A percentile compares a stretch with the other conserved stretches of the same genome.
Conservation (phyloP, 192 early-diverging fungal genomes). For the Obelidium mucronatum region DNA sequence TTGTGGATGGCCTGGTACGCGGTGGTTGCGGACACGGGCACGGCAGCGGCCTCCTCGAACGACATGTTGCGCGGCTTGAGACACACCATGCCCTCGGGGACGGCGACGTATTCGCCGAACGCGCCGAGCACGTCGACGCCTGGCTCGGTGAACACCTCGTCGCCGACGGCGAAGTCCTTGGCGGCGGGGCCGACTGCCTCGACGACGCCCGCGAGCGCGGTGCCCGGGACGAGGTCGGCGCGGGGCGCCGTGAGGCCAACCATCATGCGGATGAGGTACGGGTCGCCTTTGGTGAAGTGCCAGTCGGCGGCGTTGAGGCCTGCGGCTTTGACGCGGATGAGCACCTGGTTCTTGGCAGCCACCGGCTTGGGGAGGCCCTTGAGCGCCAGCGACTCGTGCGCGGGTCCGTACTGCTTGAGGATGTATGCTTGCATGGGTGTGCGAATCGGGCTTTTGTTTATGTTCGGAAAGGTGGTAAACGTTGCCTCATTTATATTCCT, state of each 20-base stretch:
- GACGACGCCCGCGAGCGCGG: not conserved
- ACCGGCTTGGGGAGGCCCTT: not conserved
- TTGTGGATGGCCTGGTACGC: conserved; percentile 80
- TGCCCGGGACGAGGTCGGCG: not conserved
- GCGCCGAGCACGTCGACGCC: not conserved
- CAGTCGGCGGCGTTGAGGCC: not conserved
- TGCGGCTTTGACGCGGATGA: not conserved
- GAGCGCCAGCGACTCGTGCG: not conserved
- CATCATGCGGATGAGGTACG: not conserved
- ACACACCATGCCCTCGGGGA: not conserved
- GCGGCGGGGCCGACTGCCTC: not conserved
- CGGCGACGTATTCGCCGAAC: not conserved
- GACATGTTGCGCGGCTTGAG: conserved; percentile 60
- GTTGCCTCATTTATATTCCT: too few relatives aligned
- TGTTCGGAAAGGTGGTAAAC: too few relatives aligned
- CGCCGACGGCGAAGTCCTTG: not conserved
- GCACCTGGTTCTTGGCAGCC: not conserved
- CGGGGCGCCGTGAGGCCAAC: not conserved
- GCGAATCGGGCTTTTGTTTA: too few relatives aligned
- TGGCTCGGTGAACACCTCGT: not conserved
- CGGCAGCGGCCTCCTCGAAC: conserved; percentile 82
- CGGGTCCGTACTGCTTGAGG: not conserved
- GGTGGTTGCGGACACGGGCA: conserved; percentile 80
- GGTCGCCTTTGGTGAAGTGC: not conserved
- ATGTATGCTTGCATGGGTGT: not conserved